Percentiles rank a stretch among this genome's conserved stretches.
Conservation (phyloP, 192 early-diverging fungal species). For the Globomyces pollinis-pini region DNA sequence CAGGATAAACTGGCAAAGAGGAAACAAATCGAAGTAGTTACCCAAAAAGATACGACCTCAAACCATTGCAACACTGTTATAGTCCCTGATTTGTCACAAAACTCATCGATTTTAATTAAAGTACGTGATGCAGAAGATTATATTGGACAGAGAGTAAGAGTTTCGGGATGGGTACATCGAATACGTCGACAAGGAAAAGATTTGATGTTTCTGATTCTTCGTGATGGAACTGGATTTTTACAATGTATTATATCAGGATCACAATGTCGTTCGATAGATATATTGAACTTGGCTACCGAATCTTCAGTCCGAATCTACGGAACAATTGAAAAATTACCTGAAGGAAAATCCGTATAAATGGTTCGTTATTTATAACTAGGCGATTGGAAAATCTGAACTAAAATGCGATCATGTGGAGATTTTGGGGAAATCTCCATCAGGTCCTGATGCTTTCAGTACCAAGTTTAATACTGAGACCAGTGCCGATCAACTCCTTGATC, state of each 20-base stretch:
- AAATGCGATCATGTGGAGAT: conserved; percentile 92
- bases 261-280: conserved; percentile 92
- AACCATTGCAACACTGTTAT: no score
- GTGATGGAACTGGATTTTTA: conserved; percentile 90
- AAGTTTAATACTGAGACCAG: conserved; percentile 62
- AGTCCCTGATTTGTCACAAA: no score
- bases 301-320: conserved; percentile 89
- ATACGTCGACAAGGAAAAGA: conserved; percentile 93
- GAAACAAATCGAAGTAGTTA: no score
- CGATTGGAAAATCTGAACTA: conserved; percentile 95
- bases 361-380: conserved; percentile 42
- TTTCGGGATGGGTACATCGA: conserved; percentile 95
- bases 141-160: conserved; percentile 71
- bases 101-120: no score
- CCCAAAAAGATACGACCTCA: no score
- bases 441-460: conserved; percentile 75
- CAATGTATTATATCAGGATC: conserved; percentile 86
- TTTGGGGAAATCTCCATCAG: conserved; percentile 87
- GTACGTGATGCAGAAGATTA: conserved; percentile 41
- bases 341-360: conserved; percentile 72
- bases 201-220: conserved; percentile 89
- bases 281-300: conserved; percentile 84
- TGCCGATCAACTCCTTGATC: conserved; percentile 79
- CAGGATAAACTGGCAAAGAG: no score
- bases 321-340: conserved; percentile 77